phyloP scores from a whole-genome alignment of 805 yeast species.

The Candida succiphila region DNA sequence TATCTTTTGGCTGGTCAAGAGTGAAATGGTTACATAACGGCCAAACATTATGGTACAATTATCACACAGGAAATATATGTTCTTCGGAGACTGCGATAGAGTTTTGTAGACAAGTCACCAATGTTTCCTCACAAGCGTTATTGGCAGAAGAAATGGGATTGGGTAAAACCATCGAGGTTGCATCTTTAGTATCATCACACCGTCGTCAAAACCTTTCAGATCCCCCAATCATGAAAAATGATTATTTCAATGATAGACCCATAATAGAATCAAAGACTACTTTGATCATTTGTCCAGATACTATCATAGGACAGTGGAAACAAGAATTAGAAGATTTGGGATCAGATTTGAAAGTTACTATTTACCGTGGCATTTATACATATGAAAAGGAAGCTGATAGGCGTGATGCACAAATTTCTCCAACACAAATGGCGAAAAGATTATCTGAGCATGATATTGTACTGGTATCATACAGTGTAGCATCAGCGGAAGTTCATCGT shows the following conservation, averaged over 20 bases:
- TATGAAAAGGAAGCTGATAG: constrained; percentile 24
- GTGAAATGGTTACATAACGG: constrained; percentile 6
- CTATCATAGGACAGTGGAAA: constrained; percentile 80
- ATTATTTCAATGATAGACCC: constrained; percentile 30
- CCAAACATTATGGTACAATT: constrained; percentile 24
- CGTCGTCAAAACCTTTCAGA: constrained; percentile 29
- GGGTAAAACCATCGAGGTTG: constrained; percentile 86
- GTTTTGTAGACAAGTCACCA: constrained; percentile 10
- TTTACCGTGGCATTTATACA: constrained; percentile 48
- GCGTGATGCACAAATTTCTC: constrained; percentile 11
- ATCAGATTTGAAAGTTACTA: constrained; percentile 48
- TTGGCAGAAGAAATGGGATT: constrained; percentile 96
- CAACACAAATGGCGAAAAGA: constrained; percentile 35
- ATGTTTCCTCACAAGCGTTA: constrained; percentile 44
- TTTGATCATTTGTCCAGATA: constrained; percentile 75
- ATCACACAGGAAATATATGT: constrained; percentile 37
- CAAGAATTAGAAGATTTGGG: constrained; percentile 55
- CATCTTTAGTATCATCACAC: constrained; percentile 55
- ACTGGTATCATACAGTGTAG: constrained; percentile 63
- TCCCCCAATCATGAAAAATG: constrained; percentile 18
- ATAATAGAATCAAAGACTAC: constrained; percentile 57
- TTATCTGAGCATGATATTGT: constrained; percentile 65
- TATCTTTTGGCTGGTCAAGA: constrained; percentile 46
- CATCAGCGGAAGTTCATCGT: constrained; percentile 68
- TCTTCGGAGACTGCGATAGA: constrained; percentile 20